Conservation (phyloP, 768 basidiomycete genomes). For the Trametes cinnabarina region DNA sequence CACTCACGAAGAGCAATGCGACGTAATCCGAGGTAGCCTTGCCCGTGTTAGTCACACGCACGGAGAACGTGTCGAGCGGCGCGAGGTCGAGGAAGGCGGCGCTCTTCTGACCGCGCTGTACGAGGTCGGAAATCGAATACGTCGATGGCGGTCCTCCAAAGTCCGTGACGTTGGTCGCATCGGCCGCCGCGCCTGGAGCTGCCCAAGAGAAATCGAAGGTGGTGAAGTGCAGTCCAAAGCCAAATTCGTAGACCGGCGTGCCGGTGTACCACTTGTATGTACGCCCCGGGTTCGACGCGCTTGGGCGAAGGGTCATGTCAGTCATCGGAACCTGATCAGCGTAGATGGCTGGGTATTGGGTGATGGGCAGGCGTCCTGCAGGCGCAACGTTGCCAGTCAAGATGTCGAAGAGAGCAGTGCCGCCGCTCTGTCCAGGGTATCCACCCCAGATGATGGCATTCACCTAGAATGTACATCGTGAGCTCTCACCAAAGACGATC, state of each 20-base stretch:
- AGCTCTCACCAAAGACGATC: neutral
- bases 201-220: constrained; percentile 45
- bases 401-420: constrained; percentile 52
- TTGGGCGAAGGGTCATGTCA: constrained; percentile 54
- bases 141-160: constrained; percentile 25
- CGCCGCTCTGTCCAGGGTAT: constrained; percentile 57
- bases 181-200: neutral
- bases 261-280: constrained; percentile 60
- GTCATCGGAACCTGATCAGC: constrained; percentile 52
- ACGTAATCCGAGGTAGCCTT: constrained; percentile 52
- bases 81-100: constrained; percentile 40
- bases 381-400: constrained; percentile 50
- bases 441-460: constrained; percentile 57
- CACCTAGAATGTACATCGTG: constrained; percentile 33
- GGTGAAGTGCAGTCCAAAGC: constrained; percentile 54
- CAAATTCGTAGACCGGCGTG: constrained; percentile 51
- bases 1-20: constrained; percentile 50
- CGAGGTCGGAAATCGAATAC: constrained; percentile 43
- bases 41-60: constrained; percentile 49
- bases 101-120: constrained; percentile 24
- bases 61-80: constrained; percentile 47
- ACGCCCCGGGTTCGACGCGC: constrained; percentile 47
- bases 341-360: constrained; percentile 53
- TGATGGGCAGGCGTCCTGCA: constrained; percentile 52
- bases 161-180: neutral